Conservation (phyloP, 2,329 filamentous ascomycete species). For the Claviceps africana region DNA sequence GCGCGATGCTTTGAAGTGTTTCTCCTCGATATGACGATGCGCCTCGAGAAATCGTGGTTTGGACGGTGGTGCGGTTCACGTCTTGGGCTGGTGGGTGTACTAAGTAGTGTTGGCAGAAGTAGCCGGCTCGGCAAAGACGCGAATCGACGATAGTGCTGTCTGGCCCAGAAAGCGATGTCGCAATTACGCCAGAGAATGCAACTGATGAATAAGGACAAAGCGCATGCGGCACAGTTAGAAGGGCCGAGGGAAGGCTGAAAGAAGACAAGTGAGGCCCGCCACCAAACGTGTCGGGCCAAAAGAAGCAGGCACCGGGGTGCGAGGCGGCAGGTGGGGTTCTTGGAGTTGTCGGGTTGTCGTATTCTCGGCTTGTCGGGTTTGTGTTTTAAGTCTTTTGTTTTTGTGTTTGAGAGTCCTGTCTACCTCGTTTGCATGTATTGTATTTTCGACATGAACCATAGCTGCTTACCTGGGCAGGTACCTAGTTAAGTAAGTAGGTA, state of each 20-base stretch:
- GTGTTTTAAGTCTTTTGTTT: background rate
- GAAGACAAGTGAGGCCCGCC: background rate
- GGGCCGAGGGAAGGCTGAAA: background rate
- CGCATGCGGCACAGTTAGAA: background rate
- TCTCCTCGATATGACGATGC: background rate
- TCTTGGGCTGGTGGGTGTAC: background rate
- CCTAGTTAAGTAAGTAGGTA: too few relatives aligned
- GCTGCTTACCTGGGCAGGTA: background rate
- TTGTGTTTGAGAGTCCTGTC: background rate
- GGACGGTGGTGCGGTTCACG: background rate
- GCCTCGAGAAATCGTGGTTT: background rate
- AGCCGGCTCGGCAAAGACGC: background rate
- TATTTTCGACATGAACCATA: background rate
- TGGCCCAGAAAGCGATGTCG: background rate
- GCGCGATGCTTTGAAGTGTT: constrained; percentile 6
- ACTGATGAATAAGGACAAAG: background rate
- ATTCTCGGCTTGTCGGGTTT: background rate
- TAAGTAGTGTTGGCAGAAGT: background rate
- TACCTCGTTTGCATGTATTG: background rate
- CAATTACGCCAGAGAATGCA: background rate
- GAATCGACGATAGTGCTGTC: background rate
- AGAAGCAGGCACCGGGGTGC: background rate
- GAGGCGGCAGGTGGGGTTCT: background rate
- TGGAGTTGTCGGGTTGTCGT: background rate
- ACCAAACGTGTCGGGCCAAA: background rate